These are phyloP conservation scores for Fagopyrum esculentum DNA, from an alignment of 148 eudicot genomes.

Conservation along the genomic window DNA sequence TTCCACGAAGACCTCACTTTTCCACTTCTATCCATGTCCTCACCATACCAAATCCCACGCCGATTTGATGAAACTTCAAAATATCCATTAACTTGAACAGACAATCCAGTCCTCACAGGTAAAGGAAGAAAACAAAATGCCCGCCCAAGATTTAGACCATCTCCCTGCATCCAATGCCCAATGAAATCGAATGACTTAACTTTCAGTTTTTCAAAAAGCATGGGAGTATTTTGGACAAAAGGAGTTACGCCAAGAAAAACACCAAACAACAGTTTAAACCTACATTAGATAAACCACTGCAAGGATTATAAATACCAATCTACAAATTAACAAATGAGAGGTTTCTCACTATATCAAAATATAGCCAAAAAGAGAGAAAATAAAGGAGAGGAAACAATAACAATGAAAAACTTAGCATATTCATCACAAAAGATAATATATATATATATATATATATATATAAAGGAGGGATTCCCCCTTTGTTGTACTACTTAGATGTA, in stretches of 20 bases:
- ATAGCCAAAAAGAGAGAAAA: neutral
- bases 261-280: constrained; percentile 4
- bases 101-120: constrained; percentile 89
- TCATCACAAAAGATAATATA: neutral
- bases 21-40: constrained; percentile 98
- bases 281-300: neutral
- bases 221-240: neutral
- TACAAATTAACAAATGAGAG: neutral
- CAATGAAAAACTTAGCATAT: neutral
- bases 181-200: constrained; percentile 11
- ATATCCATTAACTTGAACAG: constrained; percentile 88
- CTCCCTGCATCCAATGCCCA: constrained; percentile 49
- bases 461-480: neutral
- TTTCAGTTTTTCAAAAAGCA: neutral
- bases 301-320: neutral
- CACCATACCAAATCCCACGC: constrained; percentile 99
- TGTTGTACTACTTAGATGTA: neutral
- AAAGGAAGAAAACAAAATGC: constrained; percentile 99
- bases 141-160: constrained; percentile 55
- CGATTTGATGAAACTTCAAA: constrained; percentile 99
- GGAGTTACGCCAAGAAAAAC: neutral
- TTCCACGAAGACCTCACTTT: constrained; percentile 93
- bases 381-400: neutral
- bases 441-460: too few species aligned
- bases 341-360: neutral